Evolutionary conservation across 2,329 filamentous ascomycete species (phyloP), one percentile per base, ranked within the genome.

Genomic region (Madurella fahalii): DNA sequence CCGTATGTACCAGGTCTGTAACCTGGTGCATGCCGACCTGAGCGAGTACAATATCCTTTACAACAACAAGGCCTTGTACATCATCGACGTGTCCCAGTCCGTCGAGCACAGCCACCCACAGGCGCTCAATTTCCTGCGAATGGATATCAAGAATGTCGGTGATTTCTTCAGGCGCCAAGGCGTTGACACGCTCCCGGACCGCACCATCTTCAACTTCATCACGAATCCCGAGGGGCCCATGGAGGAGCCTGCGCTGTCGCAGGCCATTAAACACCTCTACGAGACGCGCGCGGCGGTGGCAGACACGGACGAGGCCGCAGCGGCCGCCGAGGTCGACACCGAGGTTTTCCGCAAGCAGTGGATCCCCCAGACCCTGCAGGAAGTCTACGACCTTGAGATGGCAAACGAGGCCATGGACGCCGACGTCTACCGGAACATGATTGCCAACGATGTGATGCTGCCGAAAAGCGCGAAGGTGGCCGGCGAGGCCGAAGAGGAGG

Each of bases 11-110:
- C 92, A 96, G 68, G 84, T 87, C 40, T 99, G 94, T 72, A 84
- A 82, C 51, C 84, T 99, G 8, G 93, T 99, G 1, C 94, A 99
- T 69, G 94, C 92, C 47, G 94, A 99, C 82, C 71, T 99, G 69
- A 95, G 90, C 77, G 94, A 99, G 79, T 99, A 99, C 82, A 99
- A 99, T 67, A 83, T 97, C 50, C 80, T 99, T 17, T 99, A 95
- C 75, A 81, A 96, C 75, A 80, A 90, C 53, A 78, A 83, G 55
- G 84, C 83, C 64, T 82, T 96, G 0, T 96, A 90, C 77, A 87
- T 99, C 66, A 99, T 99, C 70, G 94, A 99, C 72, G 94, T 99
- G 42, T 96, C 90, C 53, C 94, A 99, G 74, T 94, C 89, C 67
- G 94, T 99, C 17, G 95, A 97, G 75, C 92, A 95, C 63, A 93